These are phyloP conservation scores for Hypholoma sublateritium DNA, from an alignment of 768 basidiomycete genomes.

Conservation along the genomic window DNA sequence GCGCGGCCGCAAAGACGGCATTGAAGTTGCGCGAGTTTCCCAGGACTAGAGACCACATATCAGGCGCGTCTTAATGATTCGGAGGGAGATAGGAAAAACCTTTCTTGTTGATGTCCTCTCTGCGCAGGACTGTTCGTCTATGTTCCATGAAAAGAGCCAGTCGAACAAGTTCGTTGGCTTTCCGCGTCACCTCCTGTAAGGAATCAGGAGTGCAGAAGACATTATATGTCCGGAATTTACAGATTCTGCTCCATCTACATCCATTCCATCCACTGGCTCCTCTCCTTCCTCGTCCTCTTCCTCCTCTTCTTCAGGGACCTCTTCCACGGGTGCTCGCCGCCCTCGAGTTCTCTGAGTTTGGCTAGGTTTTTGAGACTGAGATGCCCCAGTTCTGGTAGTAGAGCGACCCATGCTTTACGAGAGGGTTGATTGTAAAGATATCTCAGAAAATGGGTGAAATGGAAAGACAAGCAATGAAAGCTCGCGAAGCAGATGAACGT, in stretches of 20 bases:
- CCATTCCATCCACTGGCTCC: conserved; percentile 34
- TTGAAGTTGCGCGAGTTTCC: conserved; percentile 57
- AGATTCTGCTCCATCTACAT: conserved; percentile 29
- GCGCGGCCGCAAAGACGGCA: conserved; percentile 61
- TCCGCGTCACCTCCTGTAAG: conserved; percentile 58
- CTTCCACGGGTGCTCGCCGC: conserved; percentile 23
- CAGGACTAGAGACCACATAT: conserved; percentile 26
- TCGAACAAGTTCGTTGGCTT: conserved; percentile 72
- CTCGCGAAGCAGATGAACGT: conserved; percentile 5
- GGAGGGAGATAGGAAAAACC: conserved; percentile 35
- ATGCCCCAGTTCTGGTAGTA: conserved; percentile 35
- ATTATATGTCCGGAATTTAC: no score
- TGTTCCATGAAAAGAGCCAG: conserved; percentile 83
- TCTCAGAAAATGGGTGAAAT: neutral
- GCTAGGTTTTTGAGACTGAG: conserved; percentile 39
- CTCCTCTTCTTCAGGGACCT: conserved; percentile 37
- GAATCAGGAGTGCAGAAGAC: neutral
- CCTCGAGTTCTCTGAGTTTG: conserved; percentile 36
- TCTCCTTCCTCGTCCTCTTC: conserved; percentile 33
- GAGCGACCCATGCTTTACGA: conserved; percentile 31
- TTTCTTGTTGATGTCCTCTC: conserved; percentile 89
- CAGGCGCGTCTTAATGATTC: neutral
- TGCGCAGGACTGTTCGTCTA: conserved; percentile 58
- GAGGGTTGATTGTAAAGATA: no score
- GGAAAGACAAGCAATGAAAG: neutral